Conservation (phyloP, 2,329 filamentous ascomycete genomes). For the Nigrograna mackinnonii region DNA sequence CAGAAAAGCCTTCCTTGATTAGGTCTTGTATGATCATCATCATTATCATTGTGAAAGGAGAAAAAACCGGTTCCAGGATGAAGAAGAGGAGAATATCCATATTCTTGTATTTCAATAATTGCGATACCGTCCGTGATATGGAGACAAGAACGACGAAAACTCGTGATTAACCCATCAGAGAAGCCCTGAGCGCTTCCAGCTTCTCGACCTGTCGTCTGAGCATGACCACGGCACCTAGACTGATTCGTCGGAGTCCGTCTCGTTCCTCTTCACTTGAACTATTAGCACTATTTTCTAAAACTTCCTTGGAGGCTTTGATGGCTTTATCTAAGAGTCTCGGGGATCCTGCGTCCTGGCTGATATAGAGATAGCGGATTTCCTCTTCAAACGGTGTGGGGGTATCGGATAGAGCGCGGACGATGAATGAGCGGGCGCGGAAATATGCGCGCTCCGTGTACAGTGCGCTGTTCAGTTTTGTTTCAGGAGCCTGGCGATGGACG, state of each 20-base stretch:
- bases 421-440: conserved; percentile 56
- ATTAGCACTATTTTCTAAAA: conserved; percentile 43
- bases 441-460: conserved; percentile 60
- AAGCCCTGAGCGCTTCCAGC: conserved; percentile 25
- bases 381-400: conserved; percentile 52
- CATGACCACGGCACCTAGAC: conserved; percentile 51
- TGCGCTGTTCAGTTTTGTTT: conserved; percentile 49
- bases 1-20: too few relatives aligned
- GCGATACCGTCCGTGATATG: too few relatives aligned
- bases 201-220: conserved; percentile 43
- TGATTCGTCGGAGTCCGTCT: conserved; percentile 52
- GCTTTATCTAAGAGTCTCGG: conserved; percentile 49
- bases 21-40: too few relatives aligned
- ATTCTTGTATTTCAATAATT: too few relatives aligned
- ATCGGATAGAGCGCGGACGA: conserved; percentile 49
- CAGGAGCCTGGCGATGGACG: conserved; percentile 49
- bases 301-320: conserved; percentile 45
- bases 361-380: conserved; percentile 59
- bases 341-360: conserved; percentile 32
- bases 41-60: too few relatives aligned
- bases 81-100: too few relatives aligned
- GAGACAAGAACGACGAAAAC: too few relatives aligned
- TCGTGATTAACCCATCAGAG: too few relatives aligned
- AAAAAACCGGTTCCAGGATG: too few relatives aligned
- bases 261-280: conserved; percentile 27